Evolutionary conservation across 495 filamentous ascomycete genomes (phyloP), one percentile per base, ranked within the genome.

Genomic region (Sphaerosporella brunnea): DNA sequence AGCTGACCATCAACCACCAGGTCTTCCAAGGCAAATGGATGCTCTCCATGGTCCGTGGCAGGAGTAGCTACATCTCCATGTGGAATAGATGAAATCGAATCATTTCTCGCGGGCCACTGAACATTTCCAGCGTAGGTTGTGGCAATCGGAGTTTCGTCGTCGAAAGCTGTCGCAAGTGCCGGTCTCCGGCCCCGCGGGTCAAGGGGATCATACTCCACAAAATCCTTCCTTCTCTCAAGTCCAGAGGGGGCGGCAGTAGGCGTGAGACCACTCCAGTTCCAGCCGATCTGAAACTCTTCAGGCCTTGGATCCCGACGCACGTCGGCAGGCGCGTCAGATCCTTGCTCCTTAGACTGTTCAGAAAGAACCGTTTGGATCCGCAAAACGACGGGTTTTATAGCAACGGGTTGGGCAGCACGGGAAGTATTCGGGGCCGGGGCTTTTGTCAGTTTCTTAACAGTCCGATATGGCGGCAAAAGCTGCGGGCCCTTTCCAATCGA

Each of bases 281-380:
- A 61, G 23, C 54, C 48, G 16, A 61, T 50, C 34, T 61, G 58
- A 7, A 61, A 61, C 16, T 50, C 52, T 20, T 60, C 37, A 15
- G 9, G 35, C 4, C 16, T 37, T 4, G 35, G 9, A 37, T 4
- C 18, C 18, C 7, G 7, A 5, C 9, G 35, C 35, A 37, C 15
- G 8, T 15, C 5, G 16, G 35, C 9, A 18, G 35, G 35, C 8
- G 35, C 35, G 35, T 15, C 18, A 5, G 5, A 37, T 9, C 7
- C 35, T 18, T 37, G 5, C 13, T 32, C 28, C 28, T 32, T 13
- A 5, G 28, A 32, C 28, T 5, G 28, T 5, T 5, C 7, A 13
- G 28, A 13, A 5, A 32, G 5, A 5, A 5, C 28, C 28, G 28
- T 32, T 32, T 13, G 5, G 28, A 32, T 32, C 28, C 28, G 5